A percentile compares a stretch with the other conserved stretches of the same genome.
phyloP scores from a whole-genome alignment of 768 basidiomycete species.

The Macrocybe gigantea region DNA sequence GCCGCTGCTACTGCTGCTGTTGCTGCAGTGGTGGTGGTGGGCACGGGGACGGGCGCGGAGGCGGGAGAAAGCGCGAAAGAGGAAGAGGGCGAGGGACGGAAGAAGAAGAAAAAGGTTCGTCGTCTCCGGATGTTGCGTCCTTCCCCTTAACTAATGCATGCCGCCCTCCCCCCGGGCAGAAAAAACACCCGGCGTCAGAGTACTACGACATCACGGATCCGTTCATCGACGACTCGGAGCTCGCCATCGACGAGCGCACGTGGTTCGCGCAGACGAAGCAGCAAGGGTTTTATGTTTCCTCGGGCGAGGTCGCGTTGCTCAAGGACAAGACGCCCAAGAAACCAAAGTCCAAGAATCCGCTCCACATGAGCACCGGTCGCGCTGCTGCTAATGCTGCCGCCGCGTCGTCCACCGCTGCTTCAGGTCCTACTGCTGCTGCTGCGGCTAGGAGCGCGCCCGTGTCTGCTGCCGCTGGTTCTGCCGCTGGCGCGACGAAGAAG shows the following conservation, averaged over 20 bases:
- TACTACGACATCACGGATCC: constrained; percentile 92
- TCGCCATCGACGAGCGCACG: constrained; percentile 85
- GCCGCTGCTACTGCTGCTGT: not conserved
- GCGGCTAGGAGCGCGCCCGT: not conserved
- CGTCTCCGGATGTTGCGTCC: not conserved
- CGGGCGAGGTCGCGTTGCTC: constrained; percentile 81
- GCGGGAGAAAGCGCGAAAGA: constrained; percentile 26
- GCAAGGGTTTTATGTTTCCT: constrained; percentile 88
- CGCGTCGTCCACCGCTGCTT: constrained; percentile 7
- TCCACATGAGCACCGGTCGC: constrained; percentile 3
- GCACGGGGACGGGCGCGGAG: constrained; percentile 41
- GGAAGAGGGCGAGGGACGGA: constrained; percentile 17
- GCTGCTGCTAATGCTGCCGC: constrained; percentile 6
- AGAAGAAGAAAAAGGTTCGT: constrained; percentile 31
- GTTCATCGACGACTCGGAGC: constrained; percentile 97
- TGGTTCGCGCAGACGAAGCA: constrained; percentile 90
- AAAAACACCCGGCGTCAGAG: constrained; percentile 53
- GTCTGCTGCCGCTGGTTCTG: not conserved
- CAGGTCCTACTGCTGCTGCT: not conserved
- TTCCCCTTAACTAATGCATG: constrained; percentile 3
- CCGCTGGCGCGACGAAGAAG: constrained; percentile 5
- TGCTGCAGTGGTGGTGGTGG: not conserved
- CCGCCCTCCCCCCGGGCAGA: constrained; percentile 16
- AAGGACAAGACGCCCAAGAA: constrained; percentile 78
- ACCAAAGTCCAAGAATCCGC: constrained; percentile 58